A percentile compares a stretch with the other conserved stretches of the same genome.
Evolutionary conservation across 1,139 yeast species (phyloP).

Genomic region (Zygotorulaspora mrakii): DNA sequence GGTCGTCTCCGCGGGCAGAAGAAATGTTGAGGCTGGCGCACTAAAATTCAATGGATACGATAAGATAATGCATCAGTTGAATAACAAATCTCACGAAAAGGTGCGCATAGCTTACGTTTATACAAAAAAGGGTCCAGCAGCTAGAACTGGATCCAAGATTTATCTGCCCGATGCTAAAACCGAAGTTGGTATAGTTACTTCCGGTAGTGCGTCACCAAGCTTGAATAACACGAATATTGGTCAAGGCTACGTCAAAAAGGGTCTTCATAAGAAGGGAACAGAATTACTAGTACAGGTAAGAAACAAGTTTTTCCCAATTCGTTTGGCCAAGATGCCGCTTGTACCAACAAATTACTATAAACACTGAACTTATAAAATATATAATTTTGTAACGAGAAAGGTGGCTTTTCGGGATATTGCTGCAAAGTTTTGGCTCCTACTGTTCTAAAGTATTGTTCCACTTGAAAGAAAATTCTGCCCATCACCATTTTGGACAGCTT

Average conservation of each 20-base stretch:
- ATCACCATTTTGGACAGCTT: no score
- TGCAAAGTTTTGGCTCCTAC: no score
- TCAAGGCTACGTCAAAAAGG: slow-evolving; percentile 80
- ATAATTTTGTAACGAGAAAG: background rate
- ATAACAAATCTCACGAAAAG: slow-evolving; percentile 54
- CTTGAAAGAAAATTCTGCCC: no score
- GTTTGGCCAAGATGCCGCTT: slow-evolving; percentile 77
- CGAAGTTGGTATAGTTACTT: slow-evolving; percentile 72
- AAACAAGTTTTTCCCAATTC: slow-evolving; percentile 75
- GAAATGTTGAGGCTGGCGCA: slow-evolving; percentile 41
- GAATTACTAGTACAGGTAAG: slow-evolving; percentile 71
- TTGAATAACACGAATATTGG: slow-evolving; percentile 70
- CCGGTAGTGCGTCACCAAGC: slow-evolving; percentile 90
- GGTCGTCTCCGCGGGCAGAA: slow-evolving; percentile 81
- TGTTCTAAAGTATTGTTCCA: no score
- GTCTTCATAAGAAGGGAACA: slow-evolving; percentile 73
- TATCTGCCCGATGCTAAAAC: slow-evolving; percentile 48
- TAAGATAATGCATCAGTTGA: slow-evolving; percentile 65
- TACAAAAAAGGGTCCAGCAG: slow-evolving; percentile 80
- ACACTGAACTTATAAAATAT: slow-evolving; percentile 15
- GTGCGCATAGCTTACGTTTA: slow-evolving; percentile 67
- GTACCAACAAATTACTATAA: slow-evolving; percentile 70
- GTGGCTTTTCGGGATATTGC: no score
- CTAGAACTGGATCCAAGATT: slow-evolving; percentile 77
- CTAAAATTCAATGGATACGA: slow-evolving; percentile 75